These are phyloP conservation scores for Fusarium dlaminii DNA, from an alignment of 2,329 filamentous ascomycete species.

Conservation along the genomic window DNA sequence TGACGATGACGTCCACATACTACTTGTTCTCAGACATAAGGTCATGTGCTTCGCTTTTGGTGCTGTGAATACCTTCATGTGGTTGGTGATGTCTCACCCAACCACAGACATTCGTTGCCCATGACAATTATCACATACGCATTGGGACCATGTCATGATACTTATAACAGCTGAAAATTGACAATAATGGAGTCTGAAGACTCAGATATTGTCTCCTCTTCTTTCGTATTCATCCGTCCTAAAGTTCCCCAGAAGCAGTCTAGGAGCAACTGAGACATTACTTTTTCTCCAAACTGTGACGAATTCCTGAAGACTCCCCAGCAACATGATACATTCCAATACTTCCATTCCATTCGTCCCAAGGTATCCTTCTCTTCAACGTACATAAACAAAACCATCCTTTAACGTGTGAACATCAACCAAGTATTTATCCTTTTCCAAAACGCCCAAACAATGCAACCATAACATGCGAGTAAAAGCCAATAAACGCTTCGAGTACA, in stretches of 20 bases:
- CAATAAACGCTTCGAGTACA: slow-evolving; percentile 11
- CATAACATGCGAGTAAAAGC: not conserved
- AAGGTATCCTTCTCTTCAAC: not conserved
- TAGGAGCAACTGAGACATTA: slow-evolving; percentile 10
- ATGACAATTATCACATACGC: slow-evolving; percentile 7
- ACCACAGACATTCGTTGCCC: not conserved
- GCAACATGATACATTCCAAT: slow-evolving; percentile 25
- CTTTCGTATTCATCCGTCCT: slow-evolving; percentile 3
- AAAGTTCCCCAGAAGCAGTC: not conserved
- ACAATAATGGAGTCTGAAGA: not conserved
- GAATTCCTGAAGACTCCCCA: not conserved
- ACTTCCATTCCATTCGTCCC: slow-evolving; percentile 13
- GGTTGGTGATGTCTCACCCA: slow-evolving; percentile 18
- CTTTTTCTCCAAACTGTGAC: slow-evolving; percentile 3
- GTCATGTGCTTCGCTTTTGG: not conserved
- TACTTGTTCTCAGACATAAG: not conserved
- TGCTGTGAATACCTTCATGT: slow-evolving; percentile 12
- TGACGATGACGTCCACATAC: slow-evolving; percentile 8
- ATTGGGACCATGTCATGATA: not conserved
- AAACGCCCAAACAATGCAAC: slow-evolving; percentile 35
- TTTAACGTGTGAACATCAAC: slow-evolving; percentile 15
- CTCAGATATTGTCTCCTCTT: not conserved
- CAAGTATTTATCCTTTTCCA: slow-evolving; percentile 11
- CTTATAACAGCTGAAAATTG: not conserved
- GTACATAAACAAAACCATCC: slow-evolving; percentile 15